Evolutionary conservation across 2,329 filamentous ascomycete genomes (phyloP).

Genomic region (Neofusicoccum umdonicola): DNA sequence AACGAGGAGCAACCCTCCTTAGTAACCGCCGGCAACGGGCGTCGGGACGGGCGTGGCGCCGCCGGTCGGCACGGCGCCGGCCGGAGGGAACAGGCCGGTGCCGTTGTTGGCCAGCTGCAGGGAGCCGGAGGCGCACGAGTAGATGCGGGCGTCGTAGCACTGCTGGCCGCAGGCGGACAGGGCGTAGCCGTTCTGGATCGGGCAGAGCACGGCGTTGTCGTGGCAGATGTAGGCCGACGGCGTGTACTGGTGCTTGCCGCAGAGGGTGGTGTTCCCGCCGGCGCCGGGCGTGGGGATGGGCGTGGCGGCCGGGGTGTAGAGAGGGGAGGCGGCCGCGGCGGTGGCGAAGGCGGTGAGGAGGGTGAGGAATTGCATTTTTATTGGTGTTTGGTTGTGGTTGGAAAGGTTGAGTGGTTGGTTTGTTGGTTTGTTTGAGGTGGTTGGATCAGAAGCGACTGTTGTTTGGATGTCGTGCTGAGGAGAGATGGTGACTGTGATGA

Average conservation of each 20-base stretch:
- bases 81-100: neutral
- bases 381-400: neutral
- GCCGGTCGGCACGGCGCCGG: neutral
- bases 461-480: neutral
- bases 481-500: neutral
- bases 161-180: neutral
- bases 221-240: slow-evolving; percentile 1
- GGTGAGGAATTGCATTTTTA: slow-evolving; percentile 14
- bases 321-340: neutral
- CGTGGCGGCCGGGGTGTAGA: neutral
- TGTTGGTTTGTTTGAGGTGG: neutral
- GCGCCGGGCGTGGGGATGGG: neutral
- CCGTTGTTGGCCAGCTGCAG: neutral
- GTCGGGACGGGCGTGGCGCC: neutral
- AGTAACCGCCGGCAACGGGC: too few species aligned
- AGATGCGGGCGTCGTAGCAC: slow-evolving; percentile 16
- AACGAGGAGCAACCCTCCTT: too few species aligned
- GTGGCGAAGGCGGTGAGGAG: slow-evolving; percentile 2
- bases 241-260: slow-evolving; percentile 4
- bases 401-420: neutral
- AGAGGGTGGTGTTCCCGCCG: neutral
- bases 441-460: slow-evolving; percentile 5
- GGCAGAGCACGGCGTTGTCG: slow-evolving; percentile 5
- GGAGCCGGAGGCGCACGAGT: neutral
- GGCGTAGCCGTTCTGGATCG: slow-evolving; percentile 1